Evolutionary conservation across 2,329 filamentous ascomycete species (phyloP).

Genomic region (Blastomyces emzantsi): DNA sequence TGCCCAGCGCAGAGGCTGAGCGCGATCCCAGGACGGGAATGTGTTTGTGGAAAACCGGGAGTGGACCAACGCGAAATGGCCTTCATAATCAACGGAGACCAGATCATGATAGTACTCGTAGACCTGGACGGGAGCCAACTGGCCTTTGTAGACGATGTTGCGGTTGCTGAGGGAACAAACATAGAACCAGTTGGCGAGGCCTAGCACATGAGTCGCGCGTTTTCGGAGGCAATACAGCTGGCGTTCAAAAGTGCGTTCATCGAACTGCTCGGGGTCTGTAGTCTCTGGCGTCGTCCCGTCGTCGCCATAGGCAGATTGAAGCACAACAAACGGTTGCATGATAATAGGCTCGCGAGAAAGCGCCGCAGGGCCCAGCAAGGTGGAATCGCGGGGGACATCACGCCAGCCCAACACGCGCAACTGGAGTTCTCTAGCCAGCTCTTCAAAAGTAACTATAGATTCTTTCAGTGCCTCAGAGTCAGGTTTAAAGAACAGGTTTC

Average conservation of each 20-base stretch:
- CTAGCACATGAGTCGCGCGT: slow-evolving; percentile 87
- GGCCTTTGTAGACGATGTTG: slow-evolving; percentile 99
- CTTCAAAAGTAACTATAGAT: slow-evolving; percentile 87
- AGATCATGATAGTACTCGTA: slow-evolving; percentile 98
- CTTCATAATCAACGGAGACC: slow-evolving; percentile 94
- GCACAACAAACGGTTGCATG: slow-evolving; percentile 88
- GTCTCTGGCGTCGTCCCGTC: slow-evolving; percentile 66
- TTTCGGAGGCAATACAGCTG: slow-evolving; percentile 93
- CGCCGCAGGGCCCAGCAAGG: slow-evolving; percentile 83
- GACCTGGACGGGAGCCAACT: slow-evolving; percentile 86
- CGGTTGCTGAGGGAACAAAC: slow-evolving; percentile 93
- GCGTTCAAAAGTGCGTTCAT: slow-evolving; percentile 78
- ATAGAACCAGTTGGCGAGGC: slow-evolving; percentile 98
- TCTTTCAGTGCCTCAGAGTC: slow-evolving; percentile 82
- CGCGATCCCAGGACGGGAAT: slow-evolving; percentile 96
- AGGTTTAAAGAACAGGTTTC: slow-evolving; percentile 98
- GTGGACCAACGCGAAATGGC: slow-evolving; percentile 92
- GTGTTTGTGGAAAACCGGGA: slow-evolving; percentile 98
- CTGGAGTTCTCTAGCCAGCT: slow-evolving; percentile 78
- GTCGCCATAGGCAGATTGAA: slow-evolving; percentile 73
- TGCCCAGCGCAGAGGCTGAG: slow-evolving; percentile 90
- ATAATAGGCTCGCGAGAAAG: slow-evolving; percentile 91
- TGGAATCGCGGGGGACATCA: slow-evolving; percentile 88
- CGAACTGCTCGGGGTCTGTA: slow-evolving; percentile 70
- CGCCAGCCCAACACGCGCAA: slow-evolving; percentile 93